Base-by-base conservation (phyloP, 805 yeast genomes). In the Teunomyces funiuensis region DNA sequence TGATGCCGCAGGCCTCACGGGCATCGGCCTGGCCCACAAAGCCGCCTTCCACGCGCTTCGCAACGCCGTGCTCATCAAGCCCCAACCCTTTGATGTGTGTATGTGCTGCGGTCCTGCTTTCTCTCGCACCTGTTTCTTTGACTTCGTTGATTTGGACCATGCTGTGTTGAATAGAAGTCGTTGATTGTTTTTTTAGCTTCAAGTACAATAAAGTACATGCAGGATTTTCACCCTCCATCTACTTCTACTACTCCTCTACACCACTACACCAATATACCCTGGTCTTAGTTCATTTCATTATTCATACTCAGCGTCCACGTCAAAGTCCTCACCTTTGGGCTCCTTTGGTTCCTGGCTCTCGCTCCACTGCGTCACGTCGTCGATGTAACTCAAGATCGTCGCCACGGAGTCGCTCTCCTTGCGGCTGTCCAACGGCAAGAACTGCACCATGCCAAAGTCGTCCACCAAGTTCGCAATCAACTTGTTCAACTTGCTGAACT, bases 381-480 rank as follows among this genome's bases (percentile, higher is more conserved):
- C 99, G 16, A 93, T 86, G 60, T 89, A 89, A 57, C 95, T 85
- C 50, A 93, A 71, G 41, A 93, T 91, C 0, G 89, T 83, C 9
- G 83, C 79, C 16, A 93, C 83, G 36, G 88, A 78, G 31, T 82
- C 88, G 36, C 88, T 81, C 34, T 82, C 84, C 53, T 73, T 72
- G 20, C 72, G 61, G 50, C 82, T 77, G 57, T 89, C 95, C 48
- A 93, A 72, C 0, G 99, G 98, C 50, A 93, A 67, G 57, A 89
- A 93, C 60, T 93, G 97, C 2, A 93, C 97, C 99, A 93, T 93
- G 5, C 99, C 99, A 61, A 93, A 93, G 55, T 93, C 99, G 58
- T 93, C 98, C 26, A 90, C 95, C 51, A 93, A 70, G 48, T 85
- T 82, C 0, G 97, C 97, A 51, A 93, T 89, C 11, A 90, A 77